Evolutionary conservation across 306 rosid species (phyloP).

Genomic region (Sicyos edulis): DNA sequence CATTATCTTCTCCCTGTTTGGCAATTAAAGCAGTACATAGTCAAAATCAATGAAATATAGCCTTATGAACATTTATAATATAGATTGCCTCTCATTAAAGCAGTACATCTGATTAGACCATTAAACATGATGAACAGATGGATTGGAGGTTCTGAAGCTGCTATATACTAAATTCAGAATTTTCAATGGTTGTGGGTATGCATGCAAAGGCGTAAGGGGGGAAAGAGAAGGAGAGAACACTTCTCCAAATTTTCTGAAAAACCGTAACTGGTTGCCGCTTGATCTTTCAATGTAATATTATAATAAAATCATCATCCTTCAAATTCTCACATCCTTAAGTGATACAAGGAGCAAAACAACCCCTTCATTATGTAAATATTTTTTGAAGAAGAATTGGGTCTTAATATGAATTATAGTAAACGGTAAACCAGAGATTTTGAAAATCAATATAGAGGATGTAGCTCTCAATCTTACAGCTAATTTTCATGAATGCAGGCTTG

Average conservation of each 20-base stretch:
- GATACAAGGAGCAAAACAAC: neutral
- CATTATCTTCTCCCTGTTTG: conserved; percentile 73
- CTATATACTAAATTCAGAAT: no score
- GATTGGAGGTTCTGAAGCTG: neutral
- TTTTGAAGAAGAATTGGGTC: neutral
- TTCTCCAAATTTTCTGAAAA: neutral
- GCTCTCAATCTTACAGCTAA: neutral
- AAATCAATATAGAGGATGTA: neutral
- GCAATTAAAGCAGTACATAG: conserved; percentile 11
- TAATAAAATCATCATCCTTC: neutral
- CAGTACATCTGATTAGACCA: neutral
- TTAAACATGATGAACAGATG: neutral
- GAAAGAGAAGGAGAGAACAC: neutral
- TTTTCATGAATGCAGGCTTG: neutral
- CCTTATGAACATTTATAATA: neutral
- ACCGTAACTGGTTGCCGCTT: neutral
- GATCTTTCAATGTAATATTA: neutral
- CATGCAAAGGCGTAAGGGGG: neutral
- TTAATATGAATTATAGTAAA: neutral
- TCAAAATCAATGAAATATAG: neutral
- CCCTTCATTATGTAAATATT: neutral
- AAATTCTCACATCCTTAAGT: neutral
- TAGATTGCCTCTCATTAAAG: neutral
- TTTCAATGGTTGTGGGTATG: neutral
- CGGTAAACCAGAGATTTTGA: neutral